Conservation (phyloP, 768 basidiomycete genomes). For the Panellus pusillus region DNA sequence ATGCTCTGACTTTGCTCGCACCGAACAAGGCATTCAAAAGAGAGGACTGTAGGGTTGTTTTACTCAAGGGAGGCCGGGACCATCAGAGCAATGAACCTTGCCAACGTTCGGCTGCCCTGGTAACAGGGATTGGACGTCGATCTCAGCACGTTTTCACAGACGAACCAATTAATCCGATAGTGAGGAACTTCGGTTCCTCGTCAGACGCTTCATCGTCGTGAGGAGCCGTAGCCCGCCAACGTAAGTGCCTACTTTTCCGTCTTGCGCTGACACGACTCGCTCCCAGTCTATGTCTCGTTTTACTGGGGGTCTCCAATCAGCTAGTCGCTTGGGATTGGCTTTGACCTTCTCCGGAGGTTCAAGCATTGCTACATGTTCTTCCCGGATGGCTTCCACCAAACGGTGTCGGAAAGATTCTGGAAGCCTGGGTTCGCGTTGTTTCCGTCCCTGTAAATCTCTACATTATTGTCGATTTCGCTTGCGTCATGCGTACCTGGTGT, state of each 20-base stretch:
- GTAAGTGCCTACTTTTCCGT: slow-evolving; percentile 42
- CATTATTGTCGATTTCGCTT: neutral
- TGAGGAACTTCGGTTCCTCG: slow-evolving; percentile 60
- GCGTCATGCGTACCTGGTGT: slow-evolving; percentile 32
- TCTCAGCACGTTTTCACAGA: neutral
- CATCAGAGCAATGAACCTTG: slow-evolving; percentile 30
- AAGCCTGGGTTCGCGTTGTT: slow-evolving; percentile 62
- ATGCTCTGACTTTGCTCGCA: slow-evolving; percentile 72
- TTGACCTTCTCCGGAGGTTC: slow-evolving; percentile 63
- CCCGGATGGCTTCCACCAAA: slow-evolving; percentile 64
- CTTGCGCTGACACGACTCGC: slow-evolving; percentile 46
- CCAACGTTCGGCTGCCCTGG: slow-evolving; percentile 94
- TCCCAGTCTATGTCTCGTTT: slow-evolving; percentile 76
- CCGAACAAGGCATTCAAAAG: slow-evolving; percentile 91
- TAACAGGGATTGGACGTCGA: neutral
- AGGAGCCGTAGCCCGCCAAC: slow-evolving; percentile 46
- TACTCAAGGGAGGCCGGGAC: neutral
- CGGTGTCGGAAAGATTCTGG: slow-evolving; percentile 62
- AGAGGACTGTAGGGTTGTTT: slow-evolving; percentile 54
- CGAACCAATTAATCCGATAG: slow-evolving; percentile 79
- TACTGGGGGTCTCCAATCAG: slow-evolving; percentile 66
- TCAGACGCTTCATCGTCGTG: slow-evolving; percentile 27
- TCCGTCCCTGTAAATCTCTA: slow-evolving; percentile 32
- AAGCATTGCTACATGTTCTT: slow-evolving; percentile 66
- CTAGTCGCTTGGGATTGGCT: slow-evolving; percentile 46